Evolutionary conservation across 495 filamentous ascomycete species (phyloP).

Genomic region (Pseudotulostoma volvatum): DNA sequence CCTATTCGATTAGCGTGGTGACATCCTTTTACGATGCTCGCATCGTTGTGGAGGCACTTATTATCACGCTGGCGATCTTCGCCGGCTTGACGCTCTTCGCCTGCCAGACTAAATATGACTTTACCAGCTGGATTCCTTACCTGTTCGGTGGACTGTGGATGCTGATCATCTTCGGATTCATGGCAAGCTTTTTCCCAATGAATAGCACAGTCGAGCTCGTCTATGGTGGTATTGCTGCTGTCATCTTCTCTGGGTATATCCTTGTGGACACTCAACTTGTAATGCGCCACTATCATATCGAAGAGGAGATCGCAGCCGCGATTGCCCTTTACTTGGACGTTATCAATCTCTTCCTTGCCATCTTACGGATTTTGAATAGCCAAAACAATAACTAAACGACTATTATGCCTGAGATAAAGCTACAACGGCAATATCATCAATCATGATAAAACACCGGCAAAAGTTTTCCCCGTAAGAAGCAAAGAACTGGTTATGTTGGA

Average conservation of each 20-base stretch:
- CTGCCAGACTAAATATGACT: constrained; percentile 97
- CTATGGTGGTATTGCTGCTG: constrained; percentile 62
- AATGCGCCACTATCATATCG: constrained; percentile 87
- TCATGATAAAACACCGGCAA: too few species aligned
- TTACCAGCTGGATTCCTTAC: constrained; percentile 91
- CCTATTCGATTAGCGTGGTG: constrained; percentile 83
- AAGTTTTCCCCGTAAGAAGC: too few species aligned
- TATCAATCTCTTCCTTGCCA: constrained; percentile 90
- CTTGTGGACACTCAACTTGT: constrained; percentile 92
- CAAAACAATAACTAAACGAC: constrained; percentile 62
- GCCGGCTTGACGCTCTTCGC: constrained; percentile 84
- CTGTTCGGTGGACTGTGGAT: constrained; percentile 84
- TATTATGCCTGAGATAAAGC: neutral
- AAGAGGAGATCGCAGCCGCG: constrained; percentile 95
- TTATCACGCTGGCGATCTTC: constrained; percentile 88
- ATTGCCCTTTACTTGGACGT: constrained; percentile 94
- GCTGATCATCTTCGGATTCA: constrained; percentile 80
- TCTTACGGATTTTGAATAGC: constrained; percentile 77
- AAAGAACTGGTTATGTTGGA: constrained; percentile 2
- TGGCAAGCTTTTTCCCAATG: constrained; percentile 69
- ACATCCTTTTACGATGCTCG: constrained; percentile 67
- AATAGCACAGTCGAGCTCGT: constrained; percentile 62
- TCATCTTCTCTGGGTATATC: constrained; percentile 89
- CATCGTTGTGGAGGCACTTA: constrained; percentile 77
- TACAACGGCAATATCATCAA: constrained; percentile 1